Conservation (phyloP, 768 basidiomycete genomes). For the Termitomyces sp. region DNA sequence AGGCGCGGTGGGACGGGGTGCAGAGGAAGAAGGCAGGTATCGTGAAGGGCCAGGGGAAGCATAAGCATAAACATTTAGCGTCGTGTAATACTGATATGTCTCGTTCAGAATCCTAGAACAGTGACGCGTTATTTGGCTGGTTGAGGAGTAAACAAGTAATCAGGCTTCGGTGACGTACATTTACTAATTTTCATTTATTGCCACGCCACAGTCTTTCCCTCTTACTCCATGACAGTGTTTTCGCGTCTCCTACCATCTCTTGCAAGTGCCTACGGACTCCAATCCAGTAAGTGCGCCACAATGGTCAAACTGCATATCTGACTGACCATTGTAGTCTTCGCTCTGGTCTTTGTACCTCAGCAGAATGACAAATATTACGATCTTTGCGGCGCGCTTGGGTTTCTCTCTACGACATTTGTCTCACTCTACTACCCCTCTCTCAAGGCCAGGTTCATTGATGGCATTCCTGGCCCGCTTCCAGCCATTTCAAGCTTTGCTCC, state of each 20-base stretch:
- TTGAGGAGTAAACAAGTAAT: not conserved
- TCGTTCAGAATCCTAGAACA: not conserved
- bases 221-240: conserved; percentile 34
- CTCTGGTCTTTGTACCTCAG: conserved; percentile 57
- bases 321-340: conserved; percentile 27
- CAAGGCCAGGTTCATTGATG: conserved; percentile 41
- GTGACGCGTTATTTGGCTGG: not conserved
- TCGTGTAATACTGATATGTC: not conserved
- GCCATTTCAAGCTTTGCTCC: not conserved
- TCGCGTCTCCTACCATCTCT: conserved; percentile 48
- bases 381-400: conserved; percentile 59
- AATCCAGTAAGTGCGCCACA: conserved; percentile 38
- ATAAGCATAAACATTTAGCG: not conserved
- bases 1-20: conserved; percentile 26
- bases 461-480: conserved; percentile 7
- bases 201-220: not conserved
- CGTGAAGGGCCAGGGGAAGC: not conserved
- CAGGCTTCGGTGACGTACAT: not conserved
- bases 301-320: not conserved
- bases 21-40: conserved; percentile 19
- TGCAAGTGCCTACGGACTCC: conserved; percentile 45
- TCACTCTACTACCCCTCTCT: conserved; percentile 61
- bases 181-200: no score
- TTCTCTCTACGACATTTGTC: conserved; percentile 52
- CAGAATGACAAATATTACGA: conserved; percentile 66